Evolutionary conservation across 1,139 yeast genomes (phyloP), one percentile per base, ranked within the genome.

Genomic region (Saccharomyces hybrid): DNA sequence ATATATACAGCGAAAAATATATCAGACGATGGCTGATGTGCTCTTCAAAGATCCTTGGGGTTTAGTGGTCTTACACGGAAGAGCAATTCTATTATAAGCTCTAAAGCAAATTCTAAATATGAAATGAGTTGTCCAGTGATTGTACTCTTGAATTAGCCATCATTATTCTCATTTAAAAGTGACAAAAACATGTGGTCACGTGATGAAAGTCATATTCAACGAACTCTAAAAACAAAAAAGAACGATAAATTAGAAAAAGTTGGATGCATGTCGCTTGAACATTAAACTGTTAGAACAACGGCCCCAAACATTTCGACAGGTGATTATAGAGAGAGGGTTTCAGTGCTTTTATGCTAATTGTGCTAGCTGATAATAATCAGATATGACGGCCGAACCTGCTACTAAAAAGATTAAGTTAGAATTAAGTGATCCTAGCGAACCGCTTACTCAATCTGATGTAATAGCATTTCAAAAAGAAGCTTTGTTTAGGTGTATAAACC

Each of bases 381-480:
- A 52, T 48, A 62, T 60, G 68, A 57, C 64, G 48, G 53, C 53
- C 20, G 70, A 61, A 52, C 72, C 70, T 11, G 58, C 64, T 30
- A 49, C 56, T 25, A 70, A 70, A 55, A 66, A 60, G 49, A 50
- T 61, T n/a, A 68, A 65, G 54, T 54, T 68, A 16, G 67, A 65
- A 34, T 59, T 66, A 41, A 63, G 67, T 30, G 78, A 73, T 20
- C 63, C 69, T 4, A 60, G 63, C 26, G 96, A 93, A 11, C 93
- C 96, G 1, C 72, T 90, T 48, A 87, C 95, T 2, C 90, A 86
- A 61, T 83, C 78, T 50, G 97, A 90, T 62, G 88, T 88, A 20
- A 82, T 83, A 23, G 82, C 81, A 64, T 93, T 88, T 70, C 93
- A 90, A 64, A 91, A 91, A 65, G 97, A 93, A 68, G 98, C 98